phyloP scores from a whole-genome alignment of 2,329 filamentous ascomycete genomes.

The Apiospora kogelbergensis region DNA sequence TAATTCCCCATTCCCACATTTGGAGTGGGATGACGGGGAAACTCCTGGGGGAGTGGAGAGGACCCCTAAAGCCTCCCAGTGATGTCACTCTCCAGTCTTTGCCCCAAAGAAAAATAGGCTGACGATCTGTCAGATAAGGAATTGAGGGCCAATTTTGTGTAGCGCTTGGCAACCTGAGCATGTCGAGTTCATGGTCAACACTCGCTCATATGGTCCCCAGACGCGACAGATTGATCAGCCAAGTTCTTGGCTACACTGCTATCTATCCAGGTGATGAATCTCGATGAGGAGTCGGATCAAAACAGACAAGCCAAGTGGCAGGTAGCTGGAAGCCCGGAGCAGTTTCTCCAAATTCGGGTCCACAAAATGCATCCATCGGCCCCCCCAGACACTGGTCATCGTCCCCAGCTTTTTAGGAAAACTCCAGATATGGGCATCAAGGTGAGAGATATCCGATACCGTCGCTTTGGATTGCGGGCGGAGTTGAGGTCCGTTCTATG shows the following conservation, averaged over 20 bases:
- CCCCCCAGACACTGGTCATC: neutral
- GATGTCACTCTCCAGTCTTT: neutral
- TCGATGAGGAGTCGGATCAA: neutral
- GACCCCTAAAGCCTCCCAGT: neutral
- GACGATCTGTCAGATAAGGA: neutral
- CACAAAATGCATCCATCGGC: neutral
- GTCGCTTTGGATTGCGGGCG: neutral
- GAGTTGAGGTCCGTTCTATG: neutral
- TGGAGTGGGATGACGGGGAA: neutral
- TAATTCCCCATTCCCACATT: neutral
- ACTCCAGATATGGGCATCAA: neutral
- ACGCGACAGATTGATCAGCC: neutral
- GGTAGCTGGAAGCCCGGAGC: neutral
- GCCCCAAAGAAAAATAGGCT: neutral
- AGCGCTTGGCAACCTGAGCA: neutral
- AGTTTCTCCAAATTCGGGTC: neutral
- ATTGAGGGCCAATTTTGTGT: neutral
- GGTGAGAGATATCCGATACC: neutral
- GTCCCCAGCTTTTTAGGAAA: constrained; percentile 1
- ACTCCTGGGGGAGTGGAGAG: neutral
- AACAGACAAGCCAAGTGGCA: neutral
- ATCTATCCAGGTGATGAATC: neutral
- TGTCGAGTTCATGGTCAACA: neutral
- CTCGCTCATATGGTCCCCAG: neutral
- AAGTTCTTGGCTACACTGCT: neutral